Evolutionary conservation across 495 filamentous ascomycete genomes (phyloP).

Genomic region (Articulospora tetracladia): DNA sequence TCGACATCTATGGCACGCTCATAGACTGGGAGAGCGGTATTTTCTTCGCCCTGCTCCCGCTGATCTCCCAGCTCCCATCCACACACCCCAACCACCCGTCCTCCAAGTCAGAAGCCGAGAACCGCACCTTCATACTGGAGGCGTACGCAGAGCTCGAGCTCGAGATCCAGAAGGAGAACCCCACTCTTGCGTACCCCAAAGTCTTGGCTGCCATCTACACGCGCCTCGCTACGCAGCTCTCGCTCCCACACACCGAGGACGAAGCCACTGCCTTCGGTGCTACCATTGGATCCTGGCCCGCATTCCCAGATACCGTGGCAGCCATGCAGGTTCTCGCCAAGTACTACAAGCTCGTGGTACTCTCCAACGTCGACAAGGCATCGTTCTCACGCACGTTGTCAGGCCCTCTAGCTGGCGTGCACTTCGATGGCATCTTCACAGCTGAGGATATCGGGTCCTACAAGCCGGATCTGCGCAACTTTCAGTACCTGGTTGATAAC

Average conservation of each 20-base stretch:
- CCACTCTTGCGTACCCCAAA: constrained; percentile 11
- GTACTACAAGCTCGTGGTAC: constrained; percentile 64
- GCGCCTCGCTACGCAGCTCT: constrained; percentile 24
- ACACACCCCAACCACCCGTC: constrained; percentile 12
- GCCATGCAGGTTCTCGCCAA: constrained; percentile 52
- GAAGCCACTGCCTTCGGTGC: constrained; percentile 41
- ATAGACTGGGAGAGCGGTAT: constrained; percentile 66
- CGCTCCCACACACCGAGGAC: constrained; percentile 29
- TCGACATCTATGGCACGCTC: constrained; percentile 82
- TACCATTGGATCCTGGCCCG: constrained; percentile 55
- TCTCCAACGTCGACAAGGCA: constrained; percentile 67
- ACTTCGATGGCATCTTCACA: constrained; percentile 68
- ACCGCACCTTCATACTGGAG: not conserved
- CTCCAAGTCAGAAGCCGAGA: not conserved
- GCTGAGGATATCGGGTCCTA: constrained; percentile 73
- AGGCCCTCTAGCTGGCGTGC: constrained; percentile 42
- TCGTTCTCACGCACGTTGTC: constrained; percentile 54
- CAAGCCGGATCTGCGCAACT: constrained; percentile 67
- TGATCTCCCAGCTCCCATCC: constrained; percentile 10
- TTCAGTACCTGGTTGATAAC: constrained; percentile 49
- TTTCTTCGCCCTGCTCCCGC: constrained; percentile 27
- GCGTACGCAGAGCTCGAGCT: constrained; percentile 8
- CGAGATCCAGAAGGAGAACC: constrained; percentile 8
- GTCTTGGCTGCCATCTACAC: constrained; percentile 12
- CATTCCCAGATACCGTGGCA: constrained; percentile 61